Evolutionary conservation across 1,284 basidiomycete species (phyloP), one percentile per base, ranked within the genome.

Genomic region (Pseudozyma pruni): DNA sequence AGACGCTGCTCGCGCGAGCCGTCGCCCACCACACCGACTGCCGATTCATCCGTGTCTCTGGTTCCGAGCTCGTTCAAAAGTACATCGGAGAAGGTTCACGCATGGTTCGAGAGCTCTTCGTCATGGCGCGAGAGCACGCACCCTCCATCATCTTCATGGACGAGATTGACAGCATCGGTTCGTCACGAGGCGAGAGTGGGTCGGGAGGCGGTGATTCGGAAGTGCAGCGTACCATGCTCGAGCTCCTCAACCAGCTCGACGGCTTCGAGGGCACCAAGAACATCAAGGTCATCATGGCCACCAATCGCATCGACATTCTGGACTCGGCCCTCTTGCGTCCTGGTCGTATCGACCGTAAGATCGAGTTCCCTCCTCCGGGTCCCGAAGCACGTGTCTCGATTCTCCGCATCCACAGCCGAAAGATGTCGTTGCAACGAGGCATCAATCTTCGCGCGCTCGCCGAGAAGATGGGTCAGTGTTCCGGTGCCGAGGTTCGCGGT

Each of bases 121-220:
- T 98, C 70, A 98, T 98, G 95, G 95, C 96, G 2, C 85, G 94
- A 71, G 95, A 98, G 83, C 94, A 98, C 82, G 95, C 95, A 23
- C 95, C 96, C n/a, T 92, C 90, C 83, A 98, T 98, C 85, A 96
- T 98, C 82, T 98, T 98, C 86, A 98, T 98, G 93, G 95, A 98
- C 84, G 95, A 98, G 84, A 98, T 98, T 75, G 95, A 98, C 85
- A 94, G 92, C 20, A 98, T 98, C 79, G 95, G 95, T 51, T 93
- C 91, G 63, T 94, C 92, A 55, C 86, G 95, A 81, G 93, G 94
- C 22, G 93, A 94, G 76, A 89, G 91, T 73, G 91, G 92, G 11
- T 70, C 64, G 19, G 82, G 83, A 10, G 82, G 83, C n/a, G 93
- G 93, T 1, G 95, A 98, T 81, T 95, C 92, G 6, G 95, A 98